Evolutionary conservation across 306 rosid species (phyloP).

Genomic region (Prunus padus): DNA sequence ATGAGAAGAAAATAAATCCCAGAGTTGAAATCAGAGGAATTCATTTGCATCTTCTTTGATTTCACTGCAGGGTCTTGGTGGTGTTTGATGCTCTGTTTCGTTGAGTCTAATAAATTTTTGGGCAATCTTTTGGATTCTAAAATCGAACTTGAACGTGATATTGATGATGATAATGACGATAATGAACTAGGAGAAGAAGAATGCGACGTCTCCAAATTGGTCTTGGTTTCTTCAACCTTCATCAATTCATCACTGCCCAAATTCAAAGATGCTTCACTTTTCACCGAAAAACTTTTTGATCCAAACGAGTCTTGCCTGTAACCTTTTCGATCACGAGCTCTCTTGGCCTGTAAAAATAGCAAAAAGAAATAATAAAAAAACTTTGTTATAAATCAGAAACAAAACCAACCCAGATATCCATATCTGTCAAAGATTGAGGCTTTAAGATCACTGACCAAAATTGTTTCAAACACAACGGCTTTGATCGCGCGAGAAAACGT

Average conservation of each 20-base stretch:
- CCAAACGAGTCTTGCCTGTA: constrained; percentile 34
- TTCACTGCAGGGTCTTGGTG: constrained; percentile 19
- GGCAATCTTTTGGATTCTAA: constrained; percentile 25
- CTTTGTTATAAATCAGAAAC: neutral
- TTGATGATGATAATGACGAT: constrained; percentile 30
- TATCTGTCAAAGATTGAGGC: neutral
- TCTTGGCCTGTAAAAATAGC: constrained; percentile 35
- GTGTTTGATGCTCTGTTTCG: constrained; percentile 10
- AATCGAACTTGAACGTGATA: constrained; percentile 6
- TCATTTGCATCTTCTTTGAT: neutral
- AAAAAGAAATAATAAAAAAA: neutral
- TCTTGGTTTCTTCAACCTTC: constrained; percentile 15
- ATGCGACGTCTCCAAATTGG: constrained; percentile 1
- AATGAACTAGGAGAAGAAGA: constrained; percentile 14
- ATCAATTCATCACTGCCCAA: constrained; percentile 8
- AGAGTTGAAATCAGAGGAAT: constrained; percentile 6
- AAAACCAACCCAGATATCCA: neutral
- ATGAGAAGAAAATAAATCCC: constrained; percentile 44
- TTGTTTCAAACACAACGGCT: constrained; percentile 48
- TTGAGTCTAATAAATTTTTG: neutral
- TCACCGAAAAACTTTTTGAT: constrained; percentile 27
- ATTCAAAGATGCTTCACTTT: constrained; percentile 15
- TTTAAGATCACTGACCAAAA: constrained; percentile 42
- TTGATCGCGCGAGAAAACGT: constrained; percentile 43
- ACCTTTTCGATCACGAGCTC: constrained; percentile 26